phyloP scores from a whole-genome alignment of 1,284 basidiomycete genomes.

The Agroathelia rolfsii region DNA sequence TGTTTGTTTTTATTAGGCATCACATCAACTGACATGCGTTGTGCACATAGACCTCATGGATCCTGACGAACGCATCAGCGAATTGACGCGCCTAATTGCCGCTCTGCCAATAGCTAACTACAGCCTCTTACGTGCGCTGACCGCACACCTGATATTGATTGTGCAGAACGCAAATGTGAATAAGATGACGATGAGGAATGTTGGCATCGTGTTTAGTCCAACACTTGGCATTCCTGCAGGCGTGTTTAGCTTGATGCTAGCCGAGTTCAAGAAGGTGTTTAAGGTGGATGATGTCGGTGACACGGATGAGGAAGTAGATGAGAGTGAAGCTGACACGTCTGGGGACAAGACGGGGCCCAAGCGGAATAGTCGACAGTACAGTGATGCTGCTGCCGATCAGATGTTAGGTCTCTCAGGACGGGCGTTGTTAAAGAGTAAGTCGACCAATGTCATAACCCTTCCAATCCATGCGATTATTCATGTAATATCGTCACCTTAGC shows the following conservation, averaged over 20 bases:
- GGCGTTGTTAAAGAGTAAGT: conserved; percentile 49
- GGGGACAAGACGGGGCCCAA: too few relatives aligned
- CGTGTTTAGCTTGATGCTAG: conserved; percentile 87
- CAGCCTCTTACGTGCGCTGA: conserved; percentile 84
- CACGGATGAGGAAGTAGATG: conserved; percentile 25
- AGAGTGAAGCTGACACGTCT: conserved; percentile 27
- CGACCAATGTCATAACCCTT: conserved; percentile 8
- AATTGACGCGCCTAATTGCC: conserved; percentile 80
- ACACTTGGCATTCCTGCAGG: conserved; percentile 92
- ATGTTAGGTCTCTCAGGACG: conserved; percentile 66
- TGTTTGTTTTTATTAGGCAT: conserved; percentile 21
- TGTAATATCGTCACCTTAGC: too few relatives aligned
- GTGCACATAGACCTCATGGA: conserved; percentile 68
- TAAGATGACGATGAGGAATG: conserved; percentile 99
- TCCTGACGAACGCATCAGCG: conserved; percentile 77
- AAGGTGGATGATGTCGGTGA: conserved; percentile 45
- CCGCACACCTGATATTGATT: conserved; percentile 92
- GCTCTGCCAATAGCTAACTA: conserved; percentile 90
- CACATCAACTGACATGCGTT: conserved; percentile 10
- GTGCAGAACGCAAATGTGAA: conserved; percentile 85
- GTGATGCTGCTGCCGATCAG: conserved; percentile 68
- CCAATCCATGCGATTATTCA: too few relatives aligned
- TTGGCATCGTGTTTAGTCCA: conserved; percentile 96
- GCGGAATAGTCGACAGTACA: conserved; percentile 72
- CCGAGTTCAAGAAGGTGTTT: conserved; percentile 85